A percentile compares a stretch with the other conserved stretches of the same genome.
Evolutionary conservation across 176 grass and related monocot species (phyloP).

Genomic region (Tillandsia leiboldiana): DNA sequence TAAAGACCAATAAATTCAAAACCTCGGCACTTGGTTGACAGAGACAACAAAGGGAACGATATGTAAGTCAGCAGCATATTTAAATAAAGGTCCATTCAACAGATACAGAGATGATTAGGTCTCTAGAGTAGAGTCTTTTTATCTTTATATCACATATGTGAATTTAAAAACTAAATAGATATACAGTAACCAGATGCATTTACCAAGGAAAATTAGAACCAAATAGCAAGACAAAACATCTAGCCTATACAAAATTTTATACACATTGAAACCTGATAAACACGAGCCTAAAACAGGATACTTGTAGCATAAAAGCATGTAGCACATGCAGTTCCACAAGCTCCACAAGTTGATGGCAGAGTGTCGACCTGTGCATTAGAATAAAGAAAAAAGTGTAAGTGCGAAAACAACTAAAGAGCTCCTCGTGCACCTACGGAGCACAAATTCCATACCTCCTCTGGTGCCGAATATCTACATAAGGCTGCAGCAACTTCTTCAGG

Average conservation of each 20-base stretch:
- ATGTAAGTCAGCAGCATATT: no score
- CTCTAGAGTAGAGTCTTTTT: no score
- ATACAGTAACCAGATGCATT: no score
- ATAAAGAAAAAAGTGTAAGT: conserved; percentile 19
- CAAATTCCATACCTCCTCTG: conserved; percentile 61
- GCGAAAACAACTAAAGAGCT: neutral
- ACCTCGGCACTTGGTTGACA: no score
- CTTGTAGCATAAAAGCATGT: conserved; percentile 82
- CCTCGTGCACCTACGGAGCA: neutral
- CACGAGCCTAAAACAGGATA: conserved; percentile 39
- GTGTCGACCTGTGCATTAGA: conserved; percentile 60
- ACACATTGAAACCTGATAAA: neutral
- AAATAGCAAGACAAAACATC: no score
- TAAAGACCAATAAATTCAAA: no score
- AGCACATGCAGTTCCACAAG: conserved; percentile 55
- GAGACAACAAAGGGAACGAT: no score
- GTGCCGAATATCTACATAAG: conserved; percentile 74
- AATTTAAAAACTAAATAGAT: no score
- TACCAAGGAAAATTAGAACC: no score
- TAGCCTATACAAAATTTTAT: neutral
- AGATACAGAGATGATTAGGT: no score
- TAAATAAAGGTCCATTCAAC: no score
- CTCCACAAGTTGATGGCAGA: conserved; percentile 76
- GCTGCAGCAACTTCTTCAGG: conserved; percentile 73
- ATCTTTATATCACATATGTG: no score